These are phyloP conservation scores for Trichosporon faecale DNA, from an alignment of 1,284 basidiomycete genomes.

Conservation along the genomic window DNA sequence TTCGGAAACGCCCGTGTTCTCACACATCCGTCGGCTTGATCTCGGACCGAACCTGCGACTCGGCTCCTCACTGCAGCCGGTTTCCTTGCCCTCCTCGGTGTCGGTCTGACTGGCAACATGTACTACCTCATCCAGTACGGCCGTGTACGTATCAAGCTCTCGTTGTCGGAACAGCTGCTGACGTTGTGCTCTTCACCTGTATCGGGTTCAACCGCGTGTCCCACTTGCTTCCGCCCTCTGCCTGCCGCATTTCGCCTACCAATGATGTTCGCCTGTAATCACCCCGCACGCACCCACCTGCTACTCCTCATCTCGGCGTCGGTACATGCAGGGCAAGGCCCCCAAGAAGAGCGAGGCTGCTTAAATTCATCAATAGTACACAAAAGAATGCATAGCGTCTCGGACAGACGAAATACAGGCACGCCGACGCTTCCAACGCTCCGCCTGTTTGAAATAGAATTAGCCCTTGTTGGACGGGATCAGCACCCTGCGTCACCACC, in stretches of 20 bases:
- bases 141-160: constrained; percentile 33
- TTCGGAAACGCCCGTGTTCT: neutral
- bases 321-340: constrained; percentile 24
- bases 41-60: neutral
- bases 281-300: neutral
- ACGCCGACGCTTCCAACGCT: no score
- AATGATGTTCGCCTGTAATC: constrained; percentile 13
- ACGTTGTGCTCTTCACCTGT: constrained; percentile 8
- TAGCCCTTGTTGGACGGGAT: neutral
- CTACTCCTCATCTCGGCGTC: neutral
- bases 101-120: constrained; percentile 38
- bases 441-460: neutral
- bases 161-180: constrained; percentile 6
- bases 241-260: neutral
- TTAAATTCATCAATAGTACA: constrained; percentile 15
- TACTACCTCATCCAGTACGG: constrained; percentile 48
- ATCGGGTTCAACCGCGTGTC: neutral
- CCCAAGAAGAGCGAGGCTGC: constrained; percentile 13
- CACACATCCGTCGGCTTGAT: neutral
- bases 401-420: neutral
- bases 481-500: neutral
- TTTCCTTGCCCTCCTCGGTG: constrained; percentile 46
- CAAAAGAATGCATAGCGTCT: constrained; percentile 23
- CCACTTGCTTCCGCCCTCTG: constrained; percentile 4
- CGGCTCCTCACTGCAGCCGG: constrained; percentile 32